These are phyloP conservation scores for Pontederia crassipes DNA, from an alignment of 176 grass and related monocot species.

Conservation along the genomic window DNA sequence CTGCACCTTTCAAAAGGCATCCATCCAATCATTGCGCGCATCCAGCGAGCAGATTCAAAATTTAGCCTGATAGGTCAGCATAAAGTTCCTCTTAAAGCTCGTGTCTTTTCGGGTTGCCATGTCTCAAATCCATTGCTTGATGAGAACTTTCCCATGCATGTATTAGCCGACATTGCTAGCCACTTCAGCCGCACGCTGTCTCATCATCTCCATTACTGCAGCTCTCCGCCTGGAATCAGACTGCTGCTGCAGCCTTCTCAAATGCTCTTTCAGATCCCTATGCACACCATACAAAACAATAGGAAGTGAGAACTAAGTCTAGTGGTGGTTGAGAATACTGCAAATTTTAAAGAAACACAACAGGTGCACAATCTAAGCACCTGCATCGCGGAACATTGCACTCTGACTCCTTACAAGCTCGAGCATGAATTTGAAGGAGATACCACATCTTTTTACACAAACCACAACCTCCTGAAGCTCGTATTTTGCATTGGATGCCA, in stretches of 20 bases:
- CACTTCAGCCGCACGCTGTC: conserved; percentile 84
- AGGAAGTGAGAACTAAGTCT: not conserved
- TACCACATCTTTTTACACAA: conserved; percentile 80
- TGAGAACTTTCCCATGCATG: not conserved
- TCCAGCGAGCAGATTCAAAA: too few relatives aligned
- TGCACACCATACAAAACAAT: conserved; percentile 13
- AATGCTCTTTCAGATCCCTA: conserved; percentile 97
- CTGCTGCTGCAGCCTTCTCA: conserved; percentile 93
- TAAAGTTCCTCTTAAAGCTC: too few relatives aligned
- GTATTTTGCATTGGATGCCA: conserved; percentile 60
- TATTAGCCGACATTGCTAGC: conserved; percentile 45
- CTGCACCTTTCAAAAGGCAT: not conserved
- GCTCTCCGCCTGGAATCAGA: conserved; percentile 90
- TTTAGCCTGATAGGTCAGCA: too few relatives aligned
- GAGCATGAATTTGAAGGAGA: conserved; percentile 81
- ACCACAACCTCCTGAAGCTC: conserved; percentile 68
- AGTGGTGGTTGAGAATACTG: too few relatives aligned
- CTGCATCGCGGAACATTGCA: conserved; percentile 83
- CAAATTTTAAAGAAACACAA: not conserved
- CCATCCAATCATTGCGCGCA: not conserved
- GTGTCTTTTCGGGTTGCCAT: not conserved
- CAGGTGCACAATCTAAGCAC: conserved; percentile 27
- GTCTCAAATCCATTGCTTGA: not conserved
- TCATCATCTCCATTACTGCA: conserved; percentile 99
- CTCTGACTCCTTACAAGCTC: conserved; percentile 81